Conservation (phyloP, 2,329 filamentous ascomycete genomes). For the Aspergillus carbonarius region DNA sequence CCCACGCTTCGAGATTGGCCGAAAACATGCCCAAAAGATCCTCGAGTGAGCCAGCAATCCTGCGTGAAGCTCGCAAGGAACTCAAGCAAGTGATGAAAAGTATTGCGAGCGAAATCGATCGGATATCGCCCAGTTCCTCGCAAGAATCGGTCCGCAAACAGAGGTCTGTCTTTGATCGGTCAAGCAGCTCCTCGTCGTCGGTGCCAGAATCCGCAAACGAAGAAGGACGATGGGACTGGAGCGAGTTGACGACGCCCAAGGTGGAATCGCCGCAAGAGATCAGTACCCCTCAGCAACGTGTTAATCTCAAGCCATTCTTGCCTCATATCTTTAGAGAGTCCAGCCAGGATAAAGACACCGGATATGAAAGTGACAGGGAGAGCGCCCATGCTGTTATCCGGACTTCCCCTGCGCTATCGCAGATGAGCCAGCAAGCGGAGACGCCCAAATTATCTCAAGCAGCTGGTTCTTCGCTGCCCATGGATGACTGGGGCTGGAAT, state of each 20-base stretch:
- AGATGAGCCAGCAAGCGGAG: conserved; percentile 32
- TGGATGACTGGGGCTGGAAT: conserved; percentile 35
- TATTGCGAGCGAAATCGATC: conserved; percentile 44
- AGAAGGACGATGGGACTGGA: conserved; percentile 35
- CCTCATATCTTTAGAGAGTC: conserved; percentile 34
- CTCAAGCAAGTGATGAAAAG: conserved; percentile 35
- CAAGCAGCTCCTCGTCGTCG: conserved; percentile 47
- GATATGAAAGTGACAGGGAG: conserved; percentile 38
- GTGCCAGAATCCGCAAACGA: conserved; percentile 41
- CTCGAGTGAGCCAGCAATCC: conserved; percentile 24
- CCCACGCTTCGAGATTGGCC: conserved; percentile 43
- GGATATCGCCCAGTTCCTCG: conserved; percentile 44
- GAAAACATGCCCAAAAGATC: conserved; percentile 40
- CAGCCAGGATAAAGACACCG: conserved; percentile 29
- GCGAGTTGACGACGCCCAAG: conserved; percentile 27
- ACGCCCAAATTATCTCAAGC: conserved; percentile 22
- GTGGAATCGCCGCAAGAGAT: conserved; percentile 39
- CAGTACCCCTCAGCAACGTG: conserved; percentile 18
- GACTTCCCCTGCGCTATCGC: conserved; percentile 32
- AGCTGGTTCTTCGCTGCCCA: conserved; percentile 23
- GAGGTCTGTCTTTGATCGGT: conserved; percentile 49
- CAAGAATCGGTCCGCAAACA: conserved; percentile 38
- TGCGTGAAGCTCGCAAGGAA: conserved; percentile 38
- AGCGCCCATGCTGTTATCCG: conserved; percentile 14
- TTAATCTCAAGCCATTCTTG: conserved; percentile 33